These are phyloP conservation scores for Forsythia suspensa DNA, from an alignment of 257 asterid genomes.

Conservation along the genomic window DNA sequence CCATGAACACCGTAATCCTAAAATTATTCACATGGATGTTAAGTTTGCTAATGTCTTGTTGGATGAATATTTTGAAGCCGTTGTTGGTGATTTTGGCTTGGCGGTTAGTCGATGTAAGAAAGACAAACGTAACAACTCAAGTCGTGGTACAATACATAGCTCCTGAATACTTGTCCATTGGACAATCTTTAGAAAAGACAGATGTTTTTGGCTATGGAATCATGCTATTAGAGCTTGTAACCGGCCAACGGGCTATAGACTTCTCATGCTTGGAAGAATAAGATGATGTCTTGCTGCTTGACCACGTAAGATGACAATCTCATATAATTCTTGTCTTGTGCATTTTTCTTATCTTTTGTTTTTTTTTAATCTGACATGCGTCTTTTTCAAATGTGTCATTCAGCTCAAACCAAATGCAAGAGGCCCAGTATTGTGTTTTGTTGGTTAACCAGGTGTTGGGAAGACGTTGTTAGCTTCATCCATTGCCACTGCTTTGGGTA, in stretches of 20 bases:
- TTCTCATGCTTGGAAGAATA: constrained; percentile 15
- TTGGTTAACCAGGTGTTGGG: too few relatives aligned
- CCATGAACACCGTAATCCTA: constrained; percentile 18
- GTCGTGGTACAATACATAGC: constrained; percentile 13
- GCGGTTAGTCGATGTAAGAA: constrained; percentile 15
- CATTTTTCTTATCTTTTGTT: too few relatives aligned
- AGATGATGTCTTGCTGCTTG: constrained; percentile 16
- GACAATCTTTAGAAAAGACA: not conserved
- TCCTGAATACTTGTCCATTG: not conserved
- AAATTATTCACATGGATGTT: constrained; percentile 15
- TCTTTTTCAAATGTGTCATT: too few relatives aligned
- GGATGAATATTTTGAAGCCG: constrained; percentile 19
- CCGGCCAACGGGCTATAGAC: constrained; percentile 16
- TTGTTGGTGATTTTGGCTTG: constrained; percentile 14
- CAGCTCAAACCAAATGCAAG: too few relatives aligned
- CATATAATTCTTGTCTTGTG: too few relatives aligned
- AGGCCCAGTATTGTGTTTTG: too few relatives aligned
- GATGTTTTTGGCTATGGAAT: constrained; percentile 12
- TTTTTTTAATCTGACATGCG: too few relatives aligned
- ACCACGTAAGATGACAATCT: too few relatives aligned
- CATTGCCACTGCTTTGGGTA: too few relatives aligned
- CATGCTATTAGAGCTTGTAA: constrained; percentile 13
- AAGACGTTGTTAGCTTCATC: too few relatives aligned
- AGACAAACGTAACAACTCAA: constrained; percentile 10
- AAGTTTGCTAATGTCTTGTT: constrained; percentile 13